Base-by-base conservation (phyloP, 805 yeast genomes). In the Wilhelminamyces savonicus region DNA sequence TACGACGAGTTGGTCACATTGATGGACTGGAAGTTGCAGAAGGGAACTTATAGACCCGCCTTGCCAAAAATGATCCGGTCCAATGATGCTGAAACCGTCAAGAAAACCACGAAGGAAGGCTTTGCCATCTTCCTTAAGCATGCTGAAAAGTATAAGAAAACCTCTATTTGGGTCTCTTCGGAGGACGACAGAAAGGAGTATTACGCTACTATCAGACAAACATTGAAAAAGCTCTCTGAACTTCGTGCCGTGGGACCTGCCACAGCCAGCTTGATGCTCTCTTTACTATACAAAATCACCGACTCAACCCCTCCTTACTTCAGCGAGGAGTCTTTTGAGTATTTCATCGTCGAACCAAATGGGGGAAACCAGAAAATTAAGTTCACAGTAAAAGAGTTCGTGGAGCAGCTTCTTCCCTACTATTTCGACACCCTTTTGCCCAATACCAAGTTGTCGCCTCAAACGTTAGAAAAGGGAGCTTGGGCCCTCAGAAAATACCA, bases 161-260 rank as follows among this genome's bases (percentile, higher is more conserved):
- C 33, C 15, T 7, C 8, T 17, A 8, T 7, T 17, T 17, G 19
- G 19, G 8, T 8, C 19, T 7, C 6, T 7, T 12, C 20, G 4
- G 6, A 25, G 29, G 25, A 4, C 4, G 28, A 32, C 13, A 21
- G 21, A 18, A 20, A 31, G 15, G 31, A 32, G 5, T 63, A 55
- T 37, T 28, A 38, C 7, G 34, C 27, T 1, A 28, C 31, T 0
- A 40, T 59, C 5, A 53, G 48, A 26, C 32, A 35, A 8, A 31
- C 63, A 3, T 27, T 66, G 28, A 56, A 55, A 19, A 39, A 35
- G 16, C 29, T 61, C 4, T 59, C 67, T 34, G 52, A 50, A 23
- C 48, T 69, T 23, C 49, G 50, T 26, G 76, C 74, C 0, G 71
- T 69, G 4, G 76, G 76, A 0, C 73, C 74, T 1, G 76, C 76